Base-by-base conservation (phyloP, 345 rosid species). In the Brassica cretica region DNA sequence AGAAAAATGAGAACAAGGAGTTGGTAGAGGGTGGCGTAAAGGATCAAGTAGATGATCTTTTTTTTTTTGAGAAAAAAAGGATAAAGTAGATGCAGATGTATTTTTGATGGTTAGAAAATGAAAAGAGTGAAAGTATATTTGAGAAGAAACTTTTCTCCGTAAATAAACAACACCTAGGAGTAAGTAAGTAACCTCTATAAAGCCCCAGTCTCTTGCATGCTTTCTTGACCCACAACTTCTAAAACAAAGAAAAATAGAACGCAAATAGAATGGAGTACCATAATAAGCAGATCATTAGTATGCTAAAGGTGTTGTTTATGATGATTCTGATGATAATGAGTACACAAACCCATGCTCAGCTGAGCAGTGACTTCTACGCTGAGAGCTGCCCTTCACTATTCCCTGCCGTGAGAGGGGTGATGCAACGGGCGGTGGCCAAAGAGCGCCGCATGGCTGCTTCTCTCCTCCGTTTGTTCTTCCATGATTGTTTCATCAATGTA, bases 401-500 rank as follows among this genome's bases (percentile, higher is more conserved):
- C n/a, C 69, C 82, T 2, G 58, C 88, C 0, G 89, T 94, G 35
- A 76, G 78, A 71, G 79, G 86, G 0, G 78, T 77, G 6, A 81
- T 90, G 29, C 79, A 77, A 0, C 78, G 88, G 3, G 97, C 93
- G 2, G 80, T 94, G 24, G 65, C 53, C 1, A 83, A 72, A 18
- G 93, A 91, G 76, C 79, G 85, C 15, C 82, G 94, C 18, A 87
- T 86, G 84, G 96, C 88, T 1, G 98, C 97, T 46, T 91, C 96
- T 25, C 78, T 93, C 27, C 88, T 93, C 72, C 94, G 98, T 55
- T 71, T 93, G 74, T 87, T 87, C 84, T 93, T 93, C 89, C 98
- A 93, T 3, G 98, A 93, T 30, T 93, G 98, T 46, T 93, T 93
- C 46, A 93, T 93, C 58, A 91, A 91, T 14, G 98, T 93, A 88